phyloP scores from a whole-genome alignment of 148 eudicot species.

The Tetragonia tetragonoides region DNA sequence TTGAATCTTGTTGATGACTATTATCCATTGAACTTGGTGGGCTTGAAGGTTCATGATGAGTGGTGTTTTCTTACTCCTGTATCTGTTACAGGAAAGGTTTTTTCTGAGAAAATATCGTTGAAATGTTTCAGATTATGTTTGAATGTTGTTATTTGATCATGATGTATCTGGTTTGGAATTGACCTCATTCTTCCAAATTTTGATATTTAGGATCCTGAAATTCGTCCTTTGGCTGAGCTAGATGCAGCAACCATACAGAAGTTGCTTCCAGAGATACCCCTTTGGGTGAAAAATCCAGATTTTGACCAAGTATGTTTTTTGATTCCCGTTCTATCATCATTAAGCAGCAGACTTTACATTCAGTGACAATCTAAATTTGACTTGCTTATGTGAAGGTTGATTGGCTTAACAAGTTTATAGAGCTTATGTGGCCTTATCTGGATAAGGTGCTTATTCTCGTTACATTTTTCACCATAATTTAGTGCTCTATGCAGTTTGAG shows the following conservation, averaged over 20 bases:
- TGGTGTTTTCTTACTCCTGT: too few relatives aligned
- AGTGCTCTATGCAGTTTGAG: neutral
- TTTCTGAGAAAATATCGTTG: neutral
- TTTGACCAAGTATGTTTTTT: conserved; percentile 61
- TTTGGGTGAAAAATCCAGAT: conserved; percentile 96
- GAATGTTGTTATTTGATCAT: neutral
- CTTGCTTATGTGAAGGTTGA: conserved; percentile 55
- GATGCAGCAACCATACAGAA: conserved; percentile 48
- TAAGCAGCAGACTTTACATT: neutral
- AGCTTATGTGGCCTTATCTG: conserved; percentile 88
- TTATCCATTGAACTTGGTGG: neutral
- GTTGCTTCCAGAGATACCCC: conserved; percentile 76
- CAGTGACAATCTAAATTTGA: neutral
- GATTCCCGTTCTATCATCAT: neutral
- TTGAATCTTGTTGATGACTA: too few relatives aligned
- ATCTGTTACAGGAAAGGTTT: neutral
- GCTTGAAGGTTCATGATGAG: neutral
- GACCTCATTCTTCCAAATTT: conserved; percentile 2
- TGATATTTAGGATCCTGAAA: conserved; percentile 61
- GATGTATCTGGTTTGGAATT: conserved; percentile 3
- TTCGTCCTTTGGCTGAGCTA: conserved; percentile 69
- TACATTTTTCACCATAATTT: neutral
- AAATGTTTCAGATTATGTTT: conserved; percentile 2
- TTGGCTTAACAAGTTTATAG: conserved; percentile 88
- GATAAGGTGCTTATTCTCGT: conserved; percentile 58